Evolutionary conservation across 2,329 filamentous ascomycete genomes (phyloP), one percentile per base, ranked within the genome.

Genomic region (Aureobasidium sp.): DNA sequence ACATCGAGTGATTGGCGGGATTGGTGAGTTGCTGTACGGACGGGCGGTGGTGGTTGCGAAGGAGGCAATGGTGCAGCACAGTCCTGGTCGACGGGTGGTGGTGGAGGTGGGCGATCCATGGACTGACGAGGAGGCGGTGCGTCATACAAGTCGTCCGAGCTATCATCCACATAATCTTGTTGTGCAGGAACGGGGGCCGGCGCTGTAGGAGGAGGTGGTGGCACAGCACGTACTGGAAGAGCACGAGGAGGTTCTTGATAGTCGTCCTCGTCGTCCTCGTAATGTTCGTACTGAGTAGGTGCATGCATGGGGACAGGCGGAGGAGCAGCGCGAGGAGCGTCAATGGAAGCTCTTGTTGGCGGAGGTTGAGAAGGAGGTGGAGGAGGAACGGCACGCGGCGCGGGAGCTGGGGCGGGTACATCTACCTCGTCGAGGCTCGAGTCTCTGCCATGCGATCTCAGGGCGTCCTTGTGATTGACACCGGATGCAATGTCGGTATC

Each of bases 401-500:
- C 68, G 34, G 73, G 72, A 22, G 74, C 72, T 37, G 70, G 69
- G 27, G 75, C 75, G 29, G 79, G 79, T 60, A 78, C 66, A 37
- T 86, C 77, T 41, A 75, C 73, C 53, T 85, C 82, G 64, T 84
- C 83, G 60, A 89, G 72, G 71, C 89, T 95, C 7, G 87, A 84
- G 49, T 93, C 90, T 60, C 88, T 84, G 8, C 82, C 84, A 73
- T 96, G 91, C 11, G 63, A 53, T 73, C 93, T 96, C 64, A 97
- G 76, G 0, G 93, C 92, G 76, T 96, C 93, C 75, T 96, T 97
- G 74, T 96, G 91, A 62, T 89, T 90, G n/a, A 85, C 91, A 11
- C 90, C 88, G n/a, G 92, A 90, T 1, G 89, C 92, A 71, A 97
- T 97, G 72, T 97, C 94, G 7, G 94, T 97, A 69, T 97, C 94